A percentile compares a stretch with the other conserved stretches of the same genome.
phyloP scores from a whole-genome alignment of 179 eudicot genomes.

The Vitellaria paradoxa region DNA sequence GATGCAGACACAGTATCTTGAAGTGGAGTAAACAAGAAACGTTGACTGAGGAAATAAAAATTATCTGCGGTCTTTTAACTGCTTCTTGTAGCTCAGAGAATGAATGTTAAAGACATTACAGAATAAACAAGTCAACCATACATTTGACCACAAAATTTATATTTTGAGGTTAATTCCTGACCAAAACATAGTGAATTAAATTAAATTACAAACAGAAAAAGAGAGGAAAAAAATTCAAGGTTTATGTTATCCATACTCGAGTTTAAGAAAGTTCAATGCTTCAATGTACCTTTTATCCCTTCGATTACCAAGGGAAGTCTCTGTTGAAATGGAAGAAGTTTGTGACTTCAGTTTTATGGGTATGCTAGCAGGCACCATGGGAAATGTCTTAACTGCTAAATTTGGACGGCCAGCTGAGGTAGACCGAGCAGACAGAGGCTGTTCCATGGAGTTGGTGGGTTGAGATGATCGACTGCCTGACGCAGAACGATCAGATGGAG shows the following conservation, averaged over 20 bases:
- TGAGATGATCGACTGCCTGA: constrained; percentile 37
- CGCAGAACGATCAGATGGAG: constrained; percentile 38
- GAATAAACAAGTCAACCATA: background rate
- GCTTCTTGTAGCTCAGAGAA: background rate
- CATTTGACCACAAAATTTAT: background rate
- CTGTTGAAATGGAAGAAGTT: constrained; percentile 41
- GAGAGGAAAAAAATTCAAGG: no score
- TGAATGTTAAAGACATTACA: background rate
- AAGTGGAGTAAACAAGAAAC: background rate
- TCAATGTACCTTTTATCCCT: constrained; percentile 59
- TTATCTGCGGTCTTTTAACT: background rate
- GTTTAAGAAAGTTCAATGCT: background rate
- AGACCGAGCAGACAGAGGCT: constrained; percentile 63
- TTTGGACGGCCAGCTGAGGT: constrained; percentile 34
- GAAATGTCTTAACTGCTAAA: constrained; percentile 49
- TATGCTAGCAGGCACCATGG: constrained; percentile 57
- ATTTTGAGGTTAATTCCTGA: background rate
- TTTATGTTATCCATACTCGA: no score
- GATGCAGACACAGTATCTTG: background rate
- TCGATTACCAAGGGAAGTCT: constrained; percentile 26
- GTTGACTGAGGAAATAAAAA: background rate
- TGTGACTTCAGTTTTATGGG: constrained; percentile 56
- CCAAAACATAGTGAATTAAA: background rate
- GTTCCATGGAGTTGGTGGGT: constrained; percentile 39
- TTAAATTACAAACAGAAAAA: no score